A percentile compares a stretch with the other conserved stretches of the same genome.
phyloP scores from a whole-genome alignment of 2,329 filamentous ascomycete species.

The Xylariomycetidae sp. region DNA sequence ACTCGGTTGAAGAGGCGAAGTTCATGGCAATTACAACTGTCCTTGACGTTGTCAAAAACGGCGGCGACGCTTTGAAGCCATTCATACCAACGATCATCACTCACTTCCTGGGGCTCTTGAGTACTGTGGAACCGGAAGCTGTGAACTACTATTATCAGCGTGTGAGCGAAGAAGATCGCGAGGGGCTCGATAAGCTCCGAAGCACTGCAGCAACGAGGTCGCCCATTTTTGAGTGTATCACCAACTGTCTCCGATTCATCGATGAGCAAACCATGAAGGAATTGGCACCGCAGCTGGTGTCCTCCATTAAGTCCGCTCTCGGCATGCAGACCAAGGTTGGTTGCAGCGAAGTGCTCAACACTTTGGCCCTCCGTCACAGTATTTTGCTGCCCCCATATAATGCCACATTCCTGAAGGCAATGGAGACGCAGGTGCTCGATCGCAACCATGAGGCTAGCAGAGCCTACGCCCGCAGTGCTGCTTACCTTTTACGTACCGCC shows the following conservation, averaged over 20 bases:
- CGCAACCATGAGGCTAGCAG: conserved; percentile 90
- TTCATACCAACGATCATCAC: conserved; percentile 80
- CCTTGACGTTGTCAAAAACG: conserved; percentile 83
- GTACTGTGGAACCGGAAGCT: conserved; percentile 79
- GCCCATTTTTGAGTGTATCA: conserved; percentile 87
- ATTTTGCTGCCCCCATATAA: conserved; percentile 70
- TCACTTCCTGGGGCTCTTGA: conserved; percentile 73
- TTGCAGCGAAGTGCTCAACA: conserved; percentile 77
- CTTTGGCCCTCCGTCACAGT: conserved; percentile 73
- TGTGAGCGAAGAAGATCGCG: conserved; percentile 77
- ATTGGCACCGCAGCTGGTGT: conserved; percentile 66
- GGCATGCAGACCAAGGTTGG: conserved; percentile 93
- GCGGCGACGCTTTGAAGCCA: conserved; percentile 68
- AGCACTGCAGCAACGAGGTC: conserved; percentile 76
- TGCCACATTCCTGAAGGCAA: conserved; percentile 66
- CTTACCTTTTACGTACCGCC: conserved; percentile 68
- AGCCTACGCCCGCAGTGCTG: conserved; percentile 79
- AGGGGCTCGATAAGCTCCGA: conserved; percentile 84
- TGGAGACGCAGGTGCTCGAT: conserved; percentile 80
- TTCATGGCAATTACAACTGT: conserved; percentile 77
- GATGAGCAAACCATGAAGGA: conserved; percentile 72
- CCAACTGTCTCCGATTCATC: conserved; percentile 77
- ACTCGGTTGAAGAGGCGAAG: conserved; percentile 80
- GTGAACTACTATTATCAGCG: conserved; percentile 93
- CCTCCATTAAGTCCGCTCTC: conserved; percentile 76